A percentile compares a stretch with the other conserved stretches of the same genome.
Conservation (phyloP, 345 rosid genomes). For the Populus deltoides region DNA sequence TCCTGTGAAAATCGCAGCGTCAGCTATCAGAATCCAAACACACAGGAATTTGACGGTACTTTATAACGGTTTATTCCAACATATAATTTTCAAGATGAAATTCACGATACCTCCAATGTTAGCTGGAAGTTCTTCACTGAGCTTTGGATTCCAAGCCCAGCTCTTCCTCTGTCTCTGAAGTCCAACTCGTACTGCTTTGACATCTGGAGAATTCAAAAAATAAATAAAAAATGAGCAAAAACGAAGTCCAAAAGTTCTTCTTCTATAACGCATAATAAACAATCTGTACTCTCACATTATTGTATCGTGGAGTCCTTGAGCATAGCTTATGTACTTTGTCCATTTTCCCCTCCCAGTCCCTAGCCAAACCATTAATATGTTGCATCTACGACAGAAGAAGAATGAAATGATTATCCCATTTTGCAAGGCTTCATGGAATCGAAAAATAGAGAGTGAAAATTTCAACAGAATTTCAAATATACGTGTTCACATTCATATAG, state of each 20-base stretch:
- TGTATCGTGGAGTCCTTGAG: slow-evolving; percentile 71
- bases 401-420: background rate
- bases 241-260: background rate
- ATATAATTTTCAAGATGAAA: background rate
- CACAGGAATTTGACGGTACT: no score
- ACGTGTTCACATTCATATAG: background rate
- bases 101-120: slow-evolving; percentile 49
- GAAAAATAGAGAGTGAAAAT: background rate
- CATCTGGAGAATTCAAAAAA: slow-evolving; percentile 34
- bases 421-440: background rate
- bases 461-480: background rate
- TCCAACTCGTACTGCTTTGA: slow-evolving; percentile 69
- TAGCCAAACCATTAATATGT: slow-evolving; percentile 56
- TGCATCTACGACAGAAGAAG: slow-evolving; percentile 43
- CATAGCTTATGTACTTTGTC: slow-evolving; percentile 59
- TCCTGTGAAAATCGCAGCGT: slow-evolving; percentile 28
- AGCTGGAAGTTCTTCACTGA: slow-evolving; percentile 95
- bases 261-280: background rate
- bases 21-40: background rate
- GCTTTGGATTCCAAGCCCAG: slow-evolving; percentile 65
- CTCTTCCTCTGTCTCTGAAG: slow-evolving; percentile 77
- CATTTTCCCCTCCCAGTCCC: slow-evolving; percentile 57
- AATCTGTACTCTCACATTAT: slow-evolving; percentile 40
- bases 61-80: background rate
- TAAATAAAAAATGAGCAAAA: background rate